Evolutionary conservation across 352 stramenopile species (phyloP).

Genomic region (Phytophthora kernoviae): DNA sequence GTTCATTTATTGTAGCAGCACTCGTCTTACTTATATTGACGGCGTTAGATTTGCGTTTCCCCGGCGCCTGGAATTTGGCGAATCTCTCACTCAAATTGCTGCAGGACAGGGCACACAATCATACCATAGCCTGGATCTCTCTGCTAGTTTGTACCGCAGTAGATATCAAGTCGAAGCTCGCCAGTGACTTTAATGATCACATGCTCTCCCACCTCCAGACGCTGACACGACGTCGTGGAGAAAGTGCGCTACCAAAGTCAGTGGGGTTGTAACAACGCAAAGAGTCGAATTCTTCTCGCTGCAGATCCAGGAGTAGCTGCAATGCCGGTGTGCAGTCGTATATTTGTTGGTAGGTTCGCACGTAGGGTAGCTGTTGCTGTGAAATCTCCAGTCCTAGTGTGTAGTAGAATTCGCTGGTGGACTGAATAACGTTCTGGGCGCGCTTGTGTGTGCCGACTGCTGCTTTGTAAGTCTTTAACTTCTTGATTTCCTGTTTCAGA

Average conservation of each 20-base stretch:
- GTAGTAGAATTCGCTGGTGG: slow-evolving; percentile 41
- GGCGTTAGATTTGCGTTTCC: too few relatives aligned
- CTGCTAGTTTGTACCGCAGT: slow-evolving; percentile 4
- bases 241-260: slow-evolving; percentile 50
- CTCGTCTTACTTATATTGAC: too few relatives aligned
- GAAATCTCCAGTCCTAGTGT: slow-evolving; percentile 16
- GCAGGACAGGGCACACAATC: slow-evolving; percentile 41
- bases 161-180: slow-evolving; percentile 27
- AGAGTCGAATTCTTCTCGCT: slow-evolving; percentile 47
- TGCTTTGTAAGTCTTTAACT: slow-evolving; percentile 22
- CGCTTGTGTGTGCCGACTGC: neutral
- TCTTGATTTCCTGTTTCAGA: slow-evolving; percentile 42
- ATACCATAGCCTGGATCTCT: slow-evolving; percentile 15
- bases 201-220: slow-evolving; percentile 32
- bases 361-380: slow-evolving; percentile 3
- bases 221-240: slow-evolving; percentile 33
- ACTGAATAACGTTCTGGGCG: slow-evolving; percentile 17
- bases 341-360: neutral
- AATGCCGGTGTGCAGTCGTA: slow-evolving; percentile 29
- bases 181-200: slow-evolving; percentile 39
- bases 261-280: slow-evolving; percentile 41
- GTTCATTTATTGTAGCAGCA: too few relatives aligned
- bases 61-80: too few relatives aligned
- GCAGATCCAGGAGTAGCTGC: slow-evolving; percentile 34
- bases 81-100: slow-evolving; percentile 51